Base-by-base conservation (phyloP, 371 early-diverging fungal genomes). In the Circinella minor region DNA sequence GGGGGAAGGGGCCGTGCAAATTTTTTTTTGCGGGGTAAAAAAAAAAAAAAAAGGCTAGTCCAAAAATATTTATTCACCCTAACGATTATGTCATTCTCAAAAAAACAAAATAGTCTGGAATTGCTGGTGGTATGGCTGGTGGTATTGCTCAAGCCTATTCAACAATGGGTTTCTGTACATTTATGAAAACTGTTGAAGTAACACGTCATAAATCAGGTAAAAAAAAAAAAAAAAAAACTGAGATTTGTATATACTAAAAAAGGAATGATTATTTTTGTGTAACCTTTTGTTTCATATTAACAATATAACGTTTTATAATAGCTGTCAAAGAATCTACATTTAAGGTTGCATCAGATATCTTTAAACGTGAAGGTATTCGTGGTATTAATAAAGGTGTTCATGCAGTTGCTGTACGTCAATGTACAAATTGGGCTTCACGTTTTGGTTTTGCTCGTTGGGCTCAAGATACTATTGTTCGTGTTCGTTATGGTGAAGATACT, bases 141-240 rank as follows among this genome's bases (percentile, higher is more conserved):
- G 95, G 95, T 77, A 83, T 95, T 57, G 90, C 92, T 34, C 93
- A 96, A 84, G 97, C 98, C 0, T 96, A 98, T 86, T 91, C 96
- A 39, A 97, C 98, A 36, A 98, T 97, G 98, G 98, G 98, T 7
- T 97, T 98, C 83, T 98, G 98, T 84, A 98, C 98, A 0, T 98
- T 98, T 79, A 98, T 98, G 98, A 98, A 98, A 82, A 98, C 98
- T 2, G 98, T 98, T 18, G 98, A 98, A 74, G 97, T 98, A 55
- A 98, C 98, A 4, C 89, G 98, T 48, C 95, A 95, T 87, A 98
- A 97, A 84, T 88, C 86, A 67, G 87, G 90, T 66, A 78, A 57
- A n/a, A 57, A 27, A 27, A 27, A 27, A 78, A 57, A n/a, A 57
- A 27, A 27, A 27, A 27, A 27, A 27, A 2, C 27, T 27, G 27